Conservation (phyloP, 345 rosid genomes). For the Pistacia vera region DNA sequence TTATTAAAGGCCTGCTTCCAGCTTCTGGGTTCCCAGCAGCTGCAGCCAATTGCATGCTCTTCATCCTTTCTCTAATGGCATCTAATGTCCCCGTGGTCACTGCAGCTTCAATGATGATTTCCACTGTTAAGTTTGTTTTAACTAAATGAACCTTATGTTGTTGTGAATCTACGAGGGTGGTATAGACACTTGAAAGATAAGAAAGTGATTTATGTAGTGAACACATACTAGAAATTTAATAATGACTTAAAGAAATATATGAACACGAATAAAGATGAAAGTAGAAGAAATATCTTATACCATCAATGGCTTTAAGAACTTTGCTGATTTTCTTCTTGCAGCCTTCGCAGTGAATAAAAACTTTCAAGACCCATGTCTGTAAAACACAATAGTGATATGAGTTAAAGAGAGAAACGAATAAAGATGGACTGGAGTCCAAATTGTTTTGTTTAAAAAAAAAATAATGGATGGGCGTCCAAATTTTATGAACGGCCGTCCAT, state of each 20-base stretch:
- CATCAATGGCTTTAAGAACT: slow-evolving; percentile 65
- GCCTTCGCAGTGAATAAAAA: slow-evolving; percentile 73
- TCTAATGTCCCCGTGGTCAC: too few species aligned
- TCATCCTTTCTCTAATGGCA: too few species aligned
- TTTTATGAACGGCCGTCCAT: too few species aligned
- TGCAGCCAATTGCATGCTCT: too few species aligned
- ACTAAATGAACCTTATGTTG: slow-evolving; percentile 48
- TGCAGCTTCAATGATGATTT: too few species aligned
- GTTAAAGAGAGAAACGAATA: not conserved
- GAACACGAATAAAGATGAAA: not conserved
- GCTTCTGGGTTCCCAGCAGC: too few species aligned
- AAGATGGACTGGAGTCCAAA: too few species aligned
- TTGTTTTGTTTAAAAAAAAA: too few species aligned
- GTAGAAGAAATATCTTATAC: slow-evolving; percentile 24
- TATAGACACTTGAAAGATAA: slow-evolving; percentile 54
- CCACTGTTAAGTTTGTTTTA: too few species aligned
- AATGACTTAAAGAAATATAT: not conserved
- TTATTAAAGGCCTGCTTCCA: too few species aligned
- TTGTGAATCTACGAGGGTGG: slow-evolving; percentile 47
- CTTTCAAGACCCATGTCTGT: slow-evolving; percentile 71
- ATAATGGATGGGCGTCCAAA: too few species aligned
- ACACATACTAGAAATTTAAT: not conserved
- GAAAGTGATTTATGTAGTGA: not conserved
- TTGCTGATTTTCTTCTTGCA: slow-evolving; percentile 76
- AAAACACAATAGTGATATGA: slow-evolving; percentile 10